Evolutionary conservation across 2,329 filamentous ascomycete genomes (phyloP).

Genomic region (Eutypella sp.): DNA sequence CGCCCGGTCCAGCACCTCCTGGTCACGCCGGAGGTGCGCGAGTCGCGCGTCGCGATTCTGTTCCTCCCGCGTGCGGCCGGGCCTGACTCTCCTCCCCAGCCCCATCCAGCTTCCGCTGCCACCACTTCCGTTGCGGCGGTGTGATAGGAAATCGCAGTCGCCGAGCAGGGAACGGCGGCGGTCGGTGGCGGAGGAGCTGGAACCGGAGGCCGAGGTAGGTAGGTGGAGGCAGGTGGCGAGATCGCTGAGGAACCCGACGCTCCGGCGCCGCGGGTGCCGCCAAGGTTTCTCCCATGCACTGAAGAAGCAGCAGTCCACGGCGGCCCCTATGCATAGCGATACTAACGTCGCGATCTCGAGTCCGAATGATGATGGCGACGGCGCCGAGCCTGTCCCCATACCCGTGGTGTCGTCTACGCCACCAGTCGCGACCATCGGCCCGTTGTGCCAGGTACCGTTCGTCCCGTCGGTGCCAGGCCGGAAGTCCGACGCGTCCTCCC

Average conservation of each 20-base stretch:
- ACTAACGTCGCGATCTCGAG: slow-evolving; percentile 51
- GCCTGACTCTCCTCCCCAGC: no score
- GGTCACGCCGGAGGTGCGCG: slow-evolving; percentile 43
- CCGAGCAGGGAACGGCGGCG: no score
- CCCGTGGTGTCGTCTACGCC: no score
- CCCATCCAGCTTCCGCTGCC: no score
- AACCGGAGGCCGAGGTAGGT: neutral
- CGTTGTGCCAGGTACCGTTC: no score
- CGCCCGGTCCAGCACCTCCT: slow-evolving; percentile 33
- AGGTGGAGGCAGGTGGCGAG: slow-evolving; percentile 11
- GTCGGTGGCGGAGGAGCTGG: no score
- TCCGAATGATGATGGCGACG: slow-evolving; percentile 42
- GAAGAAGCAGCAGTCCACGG: slow-evolving; percentile 65
- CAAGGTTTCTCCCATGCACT: slow-evolving; percentile 67
- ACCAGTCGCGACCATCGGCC: no score
- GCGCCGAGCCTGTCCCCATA: no score
- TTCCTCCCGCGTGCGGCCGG: slow-evolving; percentile 47
- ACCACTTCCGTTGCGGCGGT: neutral
- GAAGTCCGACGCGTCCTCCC: neutral
- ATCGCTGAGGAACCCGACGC: slow-evolving; percentile 25
- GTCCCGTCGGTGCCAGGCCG: no score
- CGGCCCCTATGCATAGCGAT: slow-evolving; percentile 60
- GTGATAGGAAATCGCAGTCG: no score
- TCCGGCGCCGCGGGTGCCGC: slow-evolving; percentile 43
- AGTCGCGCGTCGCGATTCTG: slow-evolving; percentile 45